Evolutionary conservation across 2,329 filamentous ascomycete species (phyloP).

Genomic region (Fusarium aywerte): DNA sequence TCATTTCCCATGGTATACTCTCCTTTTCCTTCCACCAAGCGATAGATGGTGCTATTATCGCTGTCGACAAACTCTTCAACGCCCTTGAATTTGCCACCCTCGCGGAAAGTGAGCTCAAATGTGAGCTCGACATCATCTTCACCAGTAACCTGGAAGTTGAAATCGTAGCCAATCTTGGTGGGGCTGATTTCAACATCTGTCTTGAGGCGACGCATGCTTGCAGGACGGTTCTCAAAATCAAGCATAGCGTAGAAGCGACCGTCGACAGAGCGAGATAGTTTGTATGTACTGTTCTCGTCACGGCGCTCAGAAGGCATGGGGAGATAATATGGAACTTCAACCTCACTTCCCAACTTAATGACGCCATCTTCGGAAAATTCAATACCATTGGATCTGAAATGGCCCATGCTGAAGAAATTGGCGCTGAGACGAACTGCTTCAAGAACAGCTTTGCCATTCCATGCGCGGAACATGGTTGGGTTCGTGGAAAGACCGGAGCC

Average conservation of each 20-base stretch:
- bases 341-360: conserved; percentile 7
- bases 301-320: conserved; percentile 10
- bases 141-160: conserved; percentile 15
- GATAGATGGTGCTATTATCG: conserved; percentile 12
- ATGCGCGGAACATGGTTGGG: conserved; percentile 34
- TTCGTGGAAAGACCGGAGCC: conserved; percentile 29
- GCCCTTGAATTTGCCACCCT: conserved; percentile 20
- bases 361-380: background rate
- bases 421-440: conserved; percentile 20
- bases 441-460: conserved; percentile 29
- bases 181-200: conserved; percentile 14
- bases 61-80: conserved; percentile 13
- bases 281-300: conserved; percentile 15
- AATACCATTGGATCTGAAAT: conserved; percentile 30
- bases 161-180: conserved; percentile 8
- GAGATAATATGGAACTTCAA: conserved; percentile 19
- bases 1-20: background rate
- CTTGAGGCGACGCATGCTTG: conserved; percentile 16
- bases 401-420: conserved; percentile 31
- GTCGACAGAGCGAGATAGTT: conserved; percentile 6
- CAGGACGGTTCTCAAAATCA: conserved; percentile 17
- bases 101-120: conserved; percentile 21
- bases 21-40: background rate
- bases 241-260: conserved; percentile 24
- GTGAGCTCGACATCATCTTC: conserved; percentile 28